Base-by-base conservation (phyloP, 2,329 filamentous ascomycete species). In the Paecilomyces niveus region DNA sequence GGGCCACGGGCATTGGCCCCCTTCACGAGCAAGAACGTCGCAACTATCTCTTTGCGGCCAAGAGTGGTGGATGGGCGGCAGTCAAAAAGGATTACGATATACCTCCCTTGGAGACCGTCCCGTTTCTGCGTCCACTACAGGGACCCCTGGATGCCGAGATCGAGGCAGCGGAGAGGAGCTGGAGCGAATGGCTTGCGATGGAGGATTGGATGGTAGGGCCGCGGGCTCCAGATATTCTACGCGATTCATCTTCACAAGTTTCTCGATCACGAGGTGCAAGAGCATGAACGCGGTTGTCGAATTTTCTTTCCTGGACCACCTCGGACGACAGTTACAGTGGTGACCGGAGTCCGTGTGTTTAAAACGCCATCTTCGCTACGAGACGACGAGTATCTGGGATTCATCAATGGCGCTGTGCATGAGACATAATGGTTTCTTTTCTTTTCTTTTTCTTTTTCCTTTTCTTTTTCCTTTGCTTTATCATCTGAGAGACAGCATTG, bases 151-250 rank as follows among this genome's bases (percentile, higher is more conserved):
- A 93, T 68, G 83, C 85, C 22, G 94, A 97, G 76, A 90, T 97
- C 61, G 84, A 89, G 62, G 83, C 80, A 13, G 92, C 92, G 0
- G 93, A 97, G 76, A 83, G 84, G 61, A 86, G 83, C 60, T 99
- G 94, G 94, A 95, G 91, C 70, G 88, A 93, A 68, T 97, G 93
- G 93, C 78, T 97, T 32, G 90, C 90, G 11, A 95, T 97, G 90
- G 91, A 96, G 74, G 93, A 97, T 73, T 97, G 93, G 93, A 96
- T 96, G 92, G 79, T 97, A n/a, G 92, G 92, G 1, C 89, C 90
- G 1, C 80, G 90, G 61, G 87, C 88, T 32, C 89, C 88, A 6
- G 79, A 80, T 62, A 64, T 64, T 5, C 65, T 76, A 22, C 67
- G 68, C 52, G 74, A 75, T 55, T 73, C 72, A 3, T 72, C 70